These are phyloP conservation scores for Cercis canadensis DNA, from an alignment of 306 rosid genomes.

Conservation along the genomic window DNA sequence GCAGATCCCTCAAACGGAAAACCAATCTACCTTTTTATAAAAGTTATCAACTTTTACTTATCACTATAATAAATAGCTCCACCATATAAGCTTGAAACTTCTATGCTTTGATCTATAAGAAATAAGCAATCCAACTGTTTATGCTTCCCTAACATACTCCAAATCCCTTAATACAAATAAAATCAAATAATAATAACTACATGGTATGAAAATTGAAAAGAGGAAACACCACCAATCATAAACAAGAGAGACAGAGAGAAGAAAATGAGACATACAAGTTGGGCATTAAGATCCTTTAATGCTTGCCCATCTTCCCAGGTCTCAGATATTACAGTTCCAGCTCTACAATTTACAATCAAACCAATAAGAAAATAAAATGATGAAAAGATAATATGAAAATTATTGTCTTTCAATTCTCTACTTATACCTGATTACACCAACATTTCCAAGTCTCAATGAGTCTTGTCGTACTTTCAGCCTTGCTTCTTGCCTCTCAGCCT, in stretches of 20 bases:
- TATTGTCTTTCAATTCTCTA: slow-evolving; percentile 15
- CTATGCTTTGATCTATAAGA: background rate
- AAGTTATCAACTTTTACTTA: background rate
- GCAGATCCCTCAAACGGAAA: background rate
- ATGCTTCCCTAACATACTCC: slow-evolving; percentile 1
- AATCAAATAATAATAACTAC: slow-evolving; percentile 24
- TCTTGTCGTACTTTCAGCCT: slow-evolving; percentile 97
- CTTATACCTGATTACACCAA: slow-evolving; percentile 88
- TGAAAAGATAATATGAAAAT: slow-evolving; percentile 14
- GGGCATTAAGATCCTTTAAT: slow-evolving; percentile 84
- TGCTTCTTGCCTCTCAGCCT: slow-evolving; percentile 97
- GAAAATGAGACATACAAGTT: slow-evolving; percentile 76
- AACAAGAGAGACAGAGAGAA: background rate
- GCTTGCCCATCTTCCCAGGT: slow-evolving; percentile 99
- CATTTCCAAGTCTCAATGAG: slow-evolving; percentile 96
- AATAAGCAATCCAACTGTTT: background rate
- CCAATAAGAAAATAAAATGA: slow-evolving; percentile 22
- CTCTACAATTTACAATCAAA: slow-evolving; percentile 63
- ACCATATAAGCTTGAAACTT: background rate
- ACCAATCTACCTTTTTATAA: slow-evolving; percentile 2
- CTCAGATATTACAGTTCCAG: slow-evolving; percentile 98
- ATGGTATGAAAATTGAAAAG: slow-evolving; percentile 21
- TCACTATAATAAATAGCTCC: background rate
- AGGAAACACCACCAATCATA: background rate
- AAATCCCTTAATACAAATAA: slow-evolving; percentile 13